Evolutionary conservation across 108 stramenopile genomes (phyloP).

Genomic region (Epipyxis sp.): DNA sequence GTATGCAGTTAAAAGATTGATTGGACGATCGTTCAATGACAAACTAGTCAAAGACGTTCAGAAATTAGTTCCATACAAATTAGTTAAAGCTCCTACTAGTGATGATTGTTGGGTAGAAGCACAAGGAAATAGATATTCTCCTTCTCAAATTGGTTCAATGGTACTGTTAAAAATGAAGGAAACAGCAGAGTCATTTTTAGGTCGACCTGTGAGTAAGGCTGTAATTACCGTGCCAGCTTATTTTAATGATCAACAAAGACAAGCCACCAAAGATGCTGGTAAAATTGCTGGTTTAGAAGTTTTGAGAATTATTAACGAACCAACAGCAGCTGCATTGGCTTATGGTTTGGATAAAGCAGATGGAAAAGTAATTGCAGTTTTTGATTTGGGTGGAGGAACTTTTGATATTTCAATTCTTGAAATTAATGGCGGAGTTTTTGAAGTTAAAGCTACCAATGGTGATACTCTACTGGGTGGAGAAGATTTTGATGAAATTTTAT

Average conservation of each 20-base stretch:
- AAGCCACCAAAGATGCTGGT: conserved; percentile 98
- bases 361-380: conserved; percentile 93
- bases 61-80: conserved; percentile 92
- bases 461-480: conserved; percentile 99
- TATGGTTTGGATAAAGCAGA: conserved; percentile 99
- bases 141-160: conserved; percentile 97
- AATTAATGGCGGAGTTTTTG: conserved; percentile 98
- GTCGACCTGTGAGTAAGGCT: conserved; percentile 87
- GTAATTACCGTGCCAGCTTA: conserved; percentile 99
- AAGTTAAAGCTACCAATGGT: conserved; percentile 99
- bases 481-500: conserved; percentile 96
- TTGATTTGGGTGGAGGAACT: conserved; percentile 98
- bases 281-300: conserved; percentile 97
- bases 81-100: conserved; percentile 81
- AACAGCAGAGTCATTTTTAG: conserved; percentile 94
- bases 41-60: conserved; percentile 85
- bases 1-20: conserved; percentile 97
- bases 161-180: conserved; percentile 99
- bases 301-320: conserved; percentile 99
- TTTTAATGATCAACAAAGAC: conserved; percentile 94
- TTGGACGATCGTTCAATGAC: conserved; percentile 85
- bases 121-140: conserved; percentile 82
- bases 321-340: conserved; percentile 97
- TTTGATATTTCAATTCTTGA: conserved; percentile 97
- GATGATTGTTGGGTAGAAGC: conserved; percentile 97